These are phyloP conservation scores for Fusarium xyrophilum DNA, from an alignment of 2,329 filamentous ascomycete genomes.

Conservation along the genomic window DNA sequence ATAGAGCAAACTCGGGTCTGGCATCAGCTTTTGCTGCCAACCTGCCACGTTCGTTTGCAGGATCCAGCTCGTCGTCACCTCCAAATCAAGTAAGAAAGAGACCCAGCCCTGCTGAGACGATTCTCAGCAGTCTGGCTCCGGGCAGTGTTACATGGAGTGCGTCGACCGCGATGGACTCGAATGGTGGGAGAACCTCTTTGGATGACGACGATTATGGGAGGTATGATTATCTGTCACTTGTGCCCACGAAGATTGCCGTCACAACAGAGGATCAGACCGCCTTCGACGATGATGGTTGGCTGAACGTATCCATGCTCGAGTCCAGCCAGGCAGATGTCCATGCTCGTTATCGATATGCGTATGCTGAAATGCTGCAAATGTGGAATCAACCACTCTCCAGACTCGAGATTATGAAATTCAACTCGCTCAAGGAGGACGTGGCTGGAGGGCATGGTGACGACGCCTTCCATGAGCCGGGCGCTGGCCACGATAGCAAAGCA, in stretches of 20 bases:
- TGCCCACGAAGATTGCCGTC: constrained; percentile 60
- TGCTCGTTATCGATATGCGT: constrained; percentile 67
- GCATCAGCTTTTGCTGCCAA: constrained; percentile 63
- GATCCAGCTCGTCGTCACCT: constrained; percentile 53
- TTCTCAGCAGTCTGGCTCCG: constrained; percentile 62
- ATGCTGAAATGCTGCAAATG: constrained; percentile 72
- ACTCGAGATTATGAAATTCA: constrained; percentile 74
- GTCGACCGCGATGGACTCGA: constrained; percentile 55
- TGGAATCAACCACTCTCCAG: constrained; percentile 69
- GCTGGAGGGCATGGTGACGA: constrained; percentile 40
- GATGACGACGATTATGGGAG: constrained; percentile 61
- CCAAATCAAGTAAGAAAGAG: constrained; percentile 58
- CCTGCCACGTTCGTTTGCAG: constrained; percentile 57
- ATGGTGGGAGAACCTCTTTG: constrained; percentile 57
- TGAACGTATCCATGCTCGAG: constrained; percentile 65
- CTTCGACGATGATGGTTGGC: constrained; percentile 73
- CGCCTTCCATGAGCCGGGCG: constrained; percentile 48
- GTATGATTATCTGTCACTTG: constrained; percentile 55
- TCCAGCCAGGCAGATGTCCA: constrained; percentile 57
- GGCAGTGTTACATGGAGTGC: constrained; percentile 59
- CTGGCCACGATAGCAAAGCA: constrained; percentile 49
- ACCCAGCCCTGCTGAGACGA: constrained; percentile 67
- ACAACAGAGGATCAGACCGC: constrained; percentile 67
- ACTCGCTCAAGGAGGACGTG: constrained; percentile 62
- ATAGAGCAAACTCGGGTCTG: constrained; percentile 62